Evolutionary conservation across 2,329 filamentous ascomycete species (phyloP), one percentile per base, ranked within the genome.

Genomic region (Colletotrichum lini): DNA sequence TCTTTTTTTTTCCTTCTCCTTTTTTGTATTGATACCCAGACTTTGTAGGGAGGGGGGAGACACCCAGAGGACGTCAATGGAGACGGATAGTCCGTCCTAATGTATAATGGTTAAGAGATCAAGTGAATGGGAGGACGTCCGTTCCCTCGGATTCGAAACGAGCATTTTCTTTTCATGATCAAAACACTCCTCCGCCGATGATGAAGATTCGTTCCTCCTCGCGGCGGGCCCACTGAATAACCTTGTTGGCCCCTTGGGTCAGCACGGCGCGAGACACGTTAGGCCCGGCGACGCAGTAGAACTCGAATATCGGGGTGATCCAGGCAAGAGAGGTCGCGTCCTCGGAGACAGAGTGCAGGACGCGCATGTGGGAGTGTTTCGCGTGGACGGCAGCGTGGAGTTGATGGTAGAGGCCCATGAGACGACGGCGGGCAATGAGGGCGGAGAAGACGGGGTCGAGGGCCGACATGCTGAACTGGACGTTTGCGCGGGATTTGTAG

Each of bases 201-300:
- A 99, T 98, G 79, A 99, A 99, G 7, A 98, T 85, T 68, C 96
- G 87, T 82, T 98, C 95, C 81, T 98, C 96, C 82, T 99, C 96
- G 74, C 91, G 88, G 78, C 94, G 92, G 2, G 96, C 92, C 95
- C 96, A 99, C 78, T 96, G 93, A 7, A 97, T 91, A 60, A 99
- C 90, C 82, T 93, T 92, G 79, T 96, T 97, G 44, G 95, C 96
- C 13, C 93, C 94, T 79, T 96, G 93, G 12, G 94, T 94, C 77
- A 99, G 86, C 13, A 91, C 89, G 26, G 85, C 83, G 50, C 89
- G 84, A 38, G 89, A 89, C 45, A 89, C 83, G 74, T 91, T 92
- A 2, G 94, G 93, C 0, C 94, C 93, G 21, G 95, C 94, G n/a
- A 99, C 91, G 77, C 94, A 97, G 83, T 98, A 99, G 72, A 99